Base-by-base conservation (phyloP, 75 land plant species). In the Adiantum capillusveneris region DNA sequence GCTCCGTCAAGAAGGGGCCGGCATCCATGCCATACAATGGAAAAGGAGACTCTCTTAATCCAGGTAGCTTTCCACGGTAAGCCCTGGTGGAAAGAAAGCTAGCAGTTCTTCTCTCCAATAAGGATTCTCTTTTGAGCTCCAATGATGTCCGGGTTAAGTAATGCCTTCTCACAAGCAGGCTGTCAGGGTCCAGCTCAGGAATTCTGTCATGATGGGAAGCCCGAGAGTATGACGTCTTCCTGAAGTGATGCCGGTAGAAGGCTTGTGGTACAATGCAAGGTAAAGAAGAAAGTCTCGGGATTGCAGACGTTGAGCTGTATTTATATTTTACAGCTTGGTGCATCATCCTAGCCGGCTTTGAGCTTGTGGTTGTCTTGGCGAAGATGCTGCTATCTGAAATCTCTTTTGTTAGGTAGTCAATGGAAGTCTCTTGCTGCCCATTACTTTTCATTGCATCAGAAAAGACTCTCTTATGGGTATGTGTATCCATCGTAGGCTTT, bases 131-230 rank as follows among this genome's bases (percentile, higher is more conserved):
- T 14, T 46, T 17, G 5, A 46, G 21, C 17, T 46, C 49, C 21
- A 46, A 46, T n/a, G 49, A 46, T 1, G 49, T n/a, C 17, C 49
- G n/a, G n/a, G 49, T 46, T 14, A 46, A n/a, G 49, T 46, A 46
- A 17, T 46, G 49, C 21, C 49, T 6, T 46, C 49, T 46, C n/a
- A 46, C 49, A 6, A 46, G 17, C n/a, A 46, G 17, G 14, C 21
- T 46, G 5, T 46, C 49, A 46, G 49, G 21, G 21, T 46, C 49
- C 6, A 46, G 49, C 49, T 7, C 17, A 17, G 49, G 49, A n/a
- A 20, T 17, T 20, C 14, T 17, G 49, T 17, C 21, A 46, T 6
- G 49, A 3, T 5, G 49, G 17, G 49, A 20, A 20, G 49, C 14
- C 17, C 17, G n/a, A 20, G 17, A 46, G 49, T 46, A 7, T n/a